phyloP scores from a whole-genome alignment of 768 basidiomycete species.

The Russula lepida region DNA sequence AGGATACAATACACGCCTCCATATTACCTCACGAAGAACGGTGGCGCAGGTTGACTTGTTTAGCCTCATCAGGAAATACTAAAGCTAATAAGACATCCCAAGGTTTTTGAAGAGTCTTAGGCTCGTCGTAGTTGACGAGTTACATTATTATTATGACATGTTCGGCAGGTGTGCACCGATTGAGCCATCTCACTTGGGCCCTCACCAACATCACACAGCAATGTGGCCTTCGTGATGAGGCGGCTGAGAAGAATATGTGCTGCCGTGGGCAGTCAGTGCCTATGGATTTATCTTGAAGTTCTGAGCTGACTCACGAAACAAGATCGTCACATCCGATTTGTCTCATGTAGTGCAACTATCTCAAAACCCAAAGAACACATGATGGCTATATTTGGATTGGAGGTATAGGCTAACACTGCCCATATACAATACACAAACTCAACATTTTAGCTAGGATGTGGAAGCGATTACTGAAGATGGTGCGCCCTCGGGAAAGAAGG shows the following conservation, averaged over 20 bases:
- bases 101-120: constrained; percentile 74
- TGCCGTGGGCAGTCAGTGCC: constrained; percentile 57
- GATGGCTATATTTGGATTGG: constrained; percentile 64
- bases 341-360: constrained; percentile 87
- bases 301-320: not conserved
- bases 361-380: constrained; percentile 69
- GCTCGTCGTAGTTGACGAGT: constrained; percentile 74
- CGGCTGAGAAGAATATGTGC: constrained; percentile 68
- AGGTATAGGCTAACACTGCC: constrained; percentile 24
- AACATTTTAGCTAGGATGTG: constrained; percentile 35
- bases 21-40: constrained; percentile 77
- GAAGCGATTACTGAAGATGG: constrained; percentile 71
- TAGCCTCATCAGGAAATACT: constrained; percentile 4
- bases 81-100: not conserved
- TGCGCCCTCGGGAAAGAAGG: constrained; percentile 72
- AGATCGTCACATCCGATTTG: constrained; percentile 55
- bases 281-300: not conserved
- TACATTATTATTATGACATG: constrained; percentile 78
- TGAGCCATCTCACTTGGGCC: not conserved
- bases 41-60: constrained; percentile 56
- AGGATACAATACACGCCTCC: constrained; percentile 83
- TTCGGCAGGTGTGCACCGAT: constrained; percentile 55
- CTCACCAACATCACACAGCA: constrained; percentile 35
- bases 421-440: not conserved
- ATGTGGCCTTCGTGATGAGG: constrained; percentile 72